Evolutionary conservation across 1,139 yeast species (phyloP).

Genomic region (Scheffersomyces illinoinensis): DNA sequence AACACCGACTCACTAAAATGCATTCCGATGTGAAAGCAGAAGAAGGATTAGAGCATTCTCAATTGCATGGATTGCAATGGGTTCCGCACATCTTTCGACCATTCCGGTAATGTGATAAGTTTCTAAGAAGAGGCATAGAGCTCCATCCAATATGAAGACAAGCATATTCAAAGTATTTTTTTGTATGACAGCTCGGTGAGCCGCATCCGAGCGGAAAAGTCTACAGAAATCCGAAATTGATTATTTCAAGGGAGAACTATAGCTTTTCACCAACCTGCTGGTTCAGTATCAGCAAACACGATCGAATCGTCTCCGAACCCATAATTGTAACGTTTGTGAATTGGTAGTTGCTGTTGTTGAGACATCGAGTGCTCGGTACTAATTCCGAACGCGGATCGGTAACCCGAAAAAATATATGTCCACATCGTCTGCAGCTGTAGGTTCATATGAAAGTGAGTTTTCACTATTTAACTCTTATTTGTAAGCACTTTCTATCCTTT

Average conservation of each 20-base stretch:
- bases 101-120: too few relatives aligned
- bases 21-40: neutral
- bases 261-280: neutral
- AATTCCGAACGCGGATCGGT: neutral
- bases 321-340: too few relatives aligned
- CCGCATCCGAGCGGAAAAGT: neutral
- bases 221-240: neutral
- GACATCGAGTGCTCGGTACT: neutral
- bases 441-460: neutral
- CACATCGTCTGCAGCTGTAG: neutral
- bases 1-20: neutral
- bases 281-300: neutral
- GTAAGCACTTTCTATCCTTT: neutral
- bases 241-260: too few relatives aligned
- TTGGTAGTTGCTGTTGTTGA: neutral
- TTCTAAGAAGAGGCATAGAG: neutral
- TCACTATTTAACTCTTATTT: neutral
- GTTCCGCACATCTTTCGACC: neutral
- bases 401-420: neutral
- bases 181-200: neutral
- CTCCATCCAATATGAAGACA: neutral
- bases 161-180: too few relatives aligned
- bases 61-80: neutral
- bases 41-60: neutral
- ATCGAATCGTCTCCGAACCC: neutral